A percentile compares a stretch with the other conserved stretches of the same genome.
These are phyloP conservation scores for Leptoxyphium fumago DNA, from an alignment of 2,329 filamentous ascomycete genomes.

Conservation along the genomic window DNA sequence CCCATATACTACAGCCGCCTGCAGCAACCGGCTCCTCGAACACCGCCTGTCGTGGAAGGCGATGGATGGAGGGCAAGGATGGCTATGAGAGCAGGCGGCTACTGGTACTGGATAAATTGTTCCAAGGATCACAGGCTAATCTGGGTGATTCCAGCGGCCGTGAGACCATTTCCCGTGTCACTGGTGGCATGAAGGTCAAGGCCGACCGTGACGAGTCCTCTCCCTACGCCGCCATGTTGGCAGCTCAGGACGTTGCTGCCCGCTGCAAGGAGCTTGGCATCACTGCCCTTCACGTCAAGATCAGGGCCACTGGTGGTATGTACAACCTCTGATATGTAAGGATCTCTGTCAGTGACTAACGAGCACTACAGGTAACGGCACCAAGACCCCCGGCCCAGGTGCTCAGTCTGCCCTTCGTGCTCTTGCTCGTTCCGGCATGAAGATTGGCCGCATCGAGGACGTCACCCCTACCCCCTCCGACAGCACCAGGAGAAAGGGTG, in stretches of 20 bases:
- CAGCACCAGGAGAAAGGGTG: slow-evolving; percentile 98
- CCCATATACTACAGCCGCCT: background rate
- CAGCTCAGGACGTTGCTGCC: slow-evolving; percentile 79
- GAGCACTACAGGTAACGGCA: slow-evolving; percentile 65
- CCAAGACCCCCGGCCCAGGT: slow-evolving; percentile 98
- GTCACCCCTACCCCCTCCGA: slow-evolving; percentile 98
- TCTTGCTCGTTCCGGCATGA: slow-evolving; percentile 97
- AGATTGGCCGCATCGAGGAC: slow-evolving; percentile 99
- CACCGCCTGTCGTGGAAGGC: no score
- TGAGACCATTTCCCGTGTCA: slow-evolving; percentile 99
- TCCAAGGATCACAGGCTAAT: slow-evolving; percentile 39
- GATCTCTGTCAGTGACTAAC: background rate
- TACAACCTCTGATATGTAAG: slow-evolving; percentile 10
- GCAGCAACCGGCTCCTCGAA: no score
- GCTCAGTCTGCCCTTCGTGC: slow-evolving; percentile 98
- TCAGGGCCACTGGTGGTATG: slow-evolving; percentile 93
- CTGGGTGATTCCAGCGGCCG: slow-evolving; percentile 75
- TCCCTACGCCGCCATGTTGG: slow-evolving; percentile 99
- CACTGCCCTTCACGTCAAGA: slow-evolving; percentile 99
- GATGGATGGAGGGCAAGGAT: slow-evolving; percentile 2
- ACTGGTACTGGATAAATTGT: slow-evolving; percentile 2
- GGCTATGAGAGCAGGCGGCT: slow-evolving; percentile 1
- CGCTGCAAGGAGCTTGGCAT: slow-evolving; percentile 79
- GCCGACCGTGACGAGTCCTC: slow-evolving; percentile 99
- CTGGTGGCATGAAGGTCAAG: slow-evolving; percentile 99